phyloP scores from a whole-genome alignment of 1,284 basidiomycete species.

The Austroboletus rostrupii region DNA sequence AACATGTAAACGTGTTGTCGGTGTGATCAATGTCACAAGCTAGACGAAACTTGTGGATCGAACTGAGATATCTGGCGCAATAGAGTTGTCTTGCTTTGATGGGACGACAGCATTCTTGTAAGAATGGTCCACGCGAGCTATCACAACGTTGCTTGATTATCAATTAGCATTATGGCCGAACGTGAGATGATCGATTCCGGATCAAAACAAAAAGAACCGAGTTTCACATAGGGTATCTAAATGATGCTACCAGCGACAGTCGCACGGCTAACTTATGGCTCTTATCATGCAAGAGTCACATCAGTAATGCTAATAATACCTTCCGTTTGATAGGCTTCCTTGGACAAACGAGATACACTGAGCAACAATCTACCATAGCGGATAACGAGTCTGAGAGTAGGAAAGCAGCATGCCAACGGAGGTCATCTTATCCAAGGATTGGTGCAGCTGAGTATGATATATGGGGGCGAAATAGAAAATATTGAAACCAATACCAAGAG shows the following conservation, averaged over 20 bases:
- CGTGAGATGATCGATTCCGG: too few relatives aligned
- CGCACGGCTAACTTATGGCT: conserved; percentile 3
- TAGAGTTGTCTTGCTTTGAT: too few relatives aligned
- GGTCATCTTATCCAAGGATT: conserved; percentile 1
- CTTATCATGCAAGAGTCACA: background rate
- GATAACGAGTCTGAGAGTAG: conserved; percentile 1
- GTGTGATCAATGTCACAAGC: conserved; percentile 28
- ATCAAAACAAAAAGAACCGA: too few relatives aligned
- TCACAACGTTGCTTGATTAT: too few relatives aligned
- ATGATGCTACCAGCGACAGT: too few relatives aligned
- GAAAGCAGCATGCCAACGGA: conserved; percentile 3
- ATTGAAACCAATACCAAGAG: background rate
- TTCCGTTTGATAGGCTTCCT: background rate
- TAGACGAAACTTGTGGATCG: too few relatives aligned
- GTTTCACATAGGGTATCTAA: too few relatives aligned
- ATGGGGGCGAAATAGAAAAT: conserved; percentile 1
- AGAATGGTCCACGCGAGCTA: background rate
- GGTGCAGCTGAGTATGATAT: background rate
- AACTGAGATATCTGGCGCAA: too few relatives aligned
- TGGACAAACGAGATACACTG: conserved; percentile 3
- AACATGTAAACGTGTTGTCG: conserved; percentile 31
- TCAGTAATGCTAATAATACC: background rate
- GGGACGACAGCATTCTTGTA: conserved; percentile 29
- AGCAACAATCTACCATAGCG: conserved; percentile 10
- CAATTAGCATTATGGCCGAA: too few relatives aligned